These are phyloP conservation scores for Porpolomopsis calyptriformis DNA, from an alignment of 768 basidiomycete species.

Conservation along the genomic window DNA sequence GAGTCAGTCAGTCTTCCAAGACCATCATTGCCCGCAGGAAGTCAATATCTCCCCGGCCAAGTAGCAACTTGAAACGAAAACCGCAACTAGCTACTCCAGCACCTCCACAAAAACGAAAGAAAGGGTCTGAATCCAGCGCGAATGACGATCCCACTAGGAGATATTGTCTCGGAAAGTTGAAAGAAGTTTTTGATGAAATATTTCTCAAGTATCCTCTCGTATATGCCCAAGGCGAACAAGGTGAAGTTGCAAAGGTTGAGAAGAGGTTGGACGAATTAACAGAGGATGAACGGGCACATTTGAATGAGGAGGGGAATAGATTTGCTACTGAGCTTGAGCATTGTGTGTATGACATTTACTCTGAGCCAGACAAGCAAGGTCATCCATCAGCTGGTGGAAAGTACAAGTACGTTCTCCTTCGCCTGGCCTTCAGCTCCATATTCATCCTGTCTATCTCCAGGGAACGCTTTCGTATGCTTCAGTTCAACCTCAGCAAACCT, in stretches of 20 bases:
- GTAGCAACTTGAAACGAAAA: constrained; percentile 43
- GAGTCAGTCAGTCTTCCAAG: constrained; percentile 2
- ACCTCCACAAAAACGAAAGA: constrained; percentile 39
- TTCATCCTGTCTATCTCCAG: constrained; percentile 28
- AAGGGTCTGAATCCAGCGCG: constrained; percentile 27
- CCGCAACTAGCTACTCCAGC: constrained; percentile 27
- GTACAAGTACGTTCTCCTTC: constrained; percentile 53
- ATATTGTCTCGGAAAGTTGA: constrained; percentile 70
- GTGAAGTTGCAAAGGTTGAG: constrained; percentile 20
- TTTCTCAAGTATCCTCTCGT: constrained; percentile 62
- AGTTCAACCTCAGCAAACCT: constrained; percentile 76
- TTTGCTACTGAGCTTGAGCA: constrained; percentile 68
- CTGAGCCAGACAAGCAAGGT: constrained; percentile 66
- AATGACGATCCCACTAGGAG: constrained; percentile 66
- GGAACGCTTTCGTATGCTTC: constrained; percentile 84
- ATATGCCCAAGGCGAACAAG: constrained; percentile 14
- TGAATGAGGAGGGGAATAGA: constrained; percentile 46
- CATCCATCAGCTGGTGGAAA: constrained; percentile 55
- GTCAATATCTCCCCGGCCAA: constrained; percentile 16
- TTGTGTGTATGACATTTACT: constrained; percentile 64
- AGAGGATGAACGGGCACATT: constrained; percentile 45
- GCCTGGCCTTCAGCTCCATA: not conserved
- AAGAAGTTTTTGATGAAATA: constrained; percentile 59
- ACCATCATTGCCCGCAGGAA: not conserved
- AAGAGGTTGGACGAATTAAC: constrained; percentile 45